phyloP scores from a whole-genome alignment of 768 basidiomycete species.

The Leucocoprinus birnbaumii region DNA sequence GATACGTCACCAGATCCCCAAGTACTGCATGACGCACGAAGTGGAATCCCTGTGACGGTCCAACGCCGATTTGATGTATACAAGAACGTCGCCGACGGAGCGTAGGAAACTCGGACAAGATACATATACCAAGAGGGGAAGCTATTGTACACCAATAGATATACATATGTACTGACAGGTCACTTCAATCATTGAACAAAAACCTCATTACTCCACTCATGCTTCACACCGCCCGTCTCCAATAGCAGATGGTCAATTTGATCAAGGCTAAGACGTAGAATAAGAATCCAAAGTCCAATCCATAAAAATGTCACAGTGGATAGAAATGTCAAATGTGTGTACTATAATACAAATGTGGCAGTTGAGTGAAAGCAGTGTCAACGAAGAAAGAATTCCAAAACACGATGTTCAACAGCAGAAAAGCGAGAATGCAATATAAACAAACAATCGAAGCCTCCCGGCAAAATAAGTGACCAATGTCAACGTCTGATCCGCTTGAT shows the following conservation, averaged over 20 bases:
- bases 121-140: background rate
- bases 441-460: background rate
- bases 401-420: background rate
- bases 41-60: slow-evolving; percentile 84
- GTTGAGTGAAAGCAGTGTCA: no score
- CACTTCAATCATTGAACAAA: no score
- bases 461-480: slow-evolving; percentile 5
- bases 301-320: no score
- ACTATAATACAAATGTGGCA: background rate
- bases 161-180: no score
- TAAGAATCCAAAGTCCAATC: no score
- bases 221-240: no score
- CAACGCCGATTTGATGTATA: slow-evolving; percentile 95
- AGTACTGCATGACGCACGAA: slow-evolving; percentile 60
- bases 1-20: slow-evolving; percentile 38
- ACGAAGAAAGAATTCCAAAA: background rate
- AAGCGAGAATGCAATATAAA: background rate
- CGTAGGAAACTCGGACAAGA: background rate
- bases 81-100: slow-evolving; percentile 47
- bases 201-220: no score
- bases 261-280: no score
- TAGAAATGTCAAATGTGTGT: background rate
- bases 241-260: no score
- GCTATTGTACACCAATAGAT: background rate
- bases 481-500: slow-evolving; percentile 43